Evolutionary conservation across 495 filamentous ascomycete species (phyloP).

Genomic region (Podospora tetraspora): DNA sequence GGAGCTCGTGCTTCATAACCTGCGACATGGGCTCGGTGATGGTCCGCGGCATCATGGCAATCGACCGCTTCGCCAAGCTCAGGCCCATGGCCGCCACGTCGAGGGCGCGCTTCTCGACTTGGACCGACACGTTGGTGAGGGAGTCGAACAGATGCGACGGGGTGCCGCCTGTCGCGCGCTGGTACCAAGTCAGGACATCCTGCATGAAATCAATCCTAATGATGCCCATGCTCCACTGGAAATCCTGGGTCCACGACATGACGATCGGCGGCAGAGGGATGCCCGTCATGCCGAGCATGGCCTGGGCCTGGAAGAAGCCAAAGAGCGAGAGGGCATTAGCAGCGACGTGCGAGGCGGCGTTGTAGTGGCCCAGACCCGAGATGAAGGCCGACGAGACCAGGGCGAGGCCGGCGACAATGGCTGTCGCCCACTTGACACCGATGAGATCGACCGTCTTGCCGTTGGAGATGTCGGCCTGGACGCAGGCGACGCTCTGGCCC

Average conservation of each 20-base stretch:
- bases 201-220: conserved; percentile 85
- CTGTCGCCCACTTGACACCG: conserved; percentile 87
- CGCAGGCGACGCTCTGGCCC: conserved; percentile 68
- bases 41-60: conserved; percentile 48
- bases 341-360: conserved; percentile 93
- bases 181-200: conserved; percentile 90
- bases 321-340: conserved; percentile 92
- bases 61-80: conserved; percentile 43
- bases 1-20: conserved; percentile 28
- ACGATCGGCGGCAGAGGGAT: conserved; percentile 85
- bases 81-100: conserved; percentile 19
- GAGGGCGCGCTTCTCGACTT: conserved; percentile 71
- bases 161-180: conserved; percentile 85
- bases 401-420: conserved; percentile 81
- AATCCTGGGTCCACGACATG: conserved; percentile 94
- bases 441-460: conserved; percentile 88
- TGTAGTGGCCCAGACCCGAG: conserved; percentile 81
- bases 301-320: conserved; percentile 95
- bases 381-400: conserved; percentile 79
- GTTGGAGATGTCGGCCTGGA: conserved; percentile 86
- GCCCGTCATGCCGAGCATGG: conserved; percentile 81
- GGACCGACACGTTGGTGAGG: conserved; percentile 71
- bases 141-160: conserved; percentile 75
- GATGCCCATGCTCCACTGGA: conserved; percentile 98
- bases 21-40: conserved; percentile 34